Base-by-base conservation (phyloP, 2,329 filamentous ascomycete genomes). In the Hypomyces rosellus region DNA sequence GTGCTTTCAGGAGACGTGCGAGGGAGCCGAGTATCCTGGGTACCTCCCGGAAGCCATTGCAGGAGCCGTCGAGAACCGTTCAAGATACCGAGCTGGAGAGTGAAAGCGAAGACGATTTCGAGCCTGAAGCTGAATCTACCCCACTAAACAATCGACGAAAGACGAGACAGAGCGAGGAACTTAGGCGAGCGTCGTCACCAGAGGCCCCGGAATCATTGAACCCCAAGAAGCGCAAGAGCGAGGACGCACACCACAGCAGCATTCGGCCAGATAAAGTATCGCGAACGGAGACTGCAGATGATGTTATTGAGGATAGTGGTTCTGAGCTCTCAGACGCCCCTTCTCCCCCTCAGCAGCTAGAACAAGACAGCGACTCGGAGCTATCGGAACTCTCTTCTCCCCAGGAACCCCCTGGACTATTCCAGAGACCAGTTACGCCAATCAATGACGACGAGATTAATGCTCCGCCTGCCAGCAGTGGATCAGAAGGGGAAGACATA, bases 61-160 rank as follows among this genome's bases (percentile, higher is more conserved):
- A 61, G n/a, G 60, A 69, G 61, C 66, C 59, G 39, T 65, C 54
- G 34, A 63, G 50, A 5, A 61, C 63, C 30, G 63, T 65, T 52
- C 61, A 46, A 15, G 62, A 61, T 51, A 63, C 61, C 25, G 68
- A 67, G 33, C 59, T 57, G 33, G 66, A 71, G 11, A 71, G 78
- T 18, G 74, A 78, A 46, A 57, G 67, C 54, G 64, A 72, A 55
- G 66, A 67, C 61, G 65, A 74, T 57, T 57, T 85, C 81, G 60
- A 75, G 72, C 46, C 84, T 76, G 82, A 87, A 50, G 82, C 81
- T 25, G 83, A 86, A 67, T 85, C 83, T 14, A 88, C 85, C 6
- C 84, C 85, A 3, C 60, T 85, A 22, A 77, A 81, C 51, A 62
- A 59, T 30, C 55, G 63, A 45, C 66, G 75, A 16, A 69, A 70